A percentile compares a stretch with the other conserved stretches of the same genome.
Evolutionary conservation across 176 grass and related monocot species (phyloP).

Genomic region (Otatea glauca): DNA sequence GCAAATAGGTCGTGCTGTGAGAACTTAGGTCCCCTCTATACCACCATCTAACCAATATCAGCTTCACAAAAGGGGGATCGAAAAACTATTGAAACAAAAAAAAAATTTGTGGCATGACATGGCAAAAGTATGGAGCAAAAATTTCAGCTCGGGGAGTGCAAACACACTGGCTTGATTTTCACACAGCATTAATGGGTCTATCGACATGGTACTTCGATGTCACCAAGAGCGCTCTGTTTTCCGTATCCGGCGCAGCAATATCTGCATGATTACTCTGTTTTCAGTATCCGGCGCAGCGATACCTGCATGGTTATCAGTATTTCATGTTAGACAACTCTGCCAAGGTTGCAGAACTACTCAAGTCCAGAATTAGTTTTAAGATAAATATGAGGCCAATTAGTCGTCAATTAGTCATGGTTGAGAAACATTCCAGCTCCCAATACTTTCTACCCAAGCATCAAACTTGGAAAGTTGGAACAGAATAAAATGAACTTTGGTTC

Average conservation of each 20-base stretch:
- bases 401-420: neutral
- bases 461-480: slow-evolving; percentile 9
- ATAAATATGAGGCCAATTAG: neutral
- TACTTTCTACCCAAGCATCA: neutral
- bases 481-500: neutral
- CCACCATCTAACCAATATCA: slow-evolving; percentile 47
- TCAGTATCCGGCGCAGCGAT: too few species aligned
- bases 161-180: slow-evolving; percentile 19
- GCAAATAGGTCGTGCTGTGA: slow-evolving; percentile 43
- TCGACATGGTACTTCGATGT: slow-evolving; percentile 14
- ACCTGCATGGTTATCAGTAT: slow-evolving; percentile 37
- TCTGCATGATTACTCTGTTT: too few species aligned
- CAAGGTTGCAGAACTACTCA: neutral
- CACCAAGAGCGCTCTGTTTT: neutral
- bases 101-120: slow-evolving; percentile 19
- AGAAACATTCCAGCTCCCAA: neutral
- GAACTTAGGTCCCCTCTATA: slow-evolving; percentile 47
- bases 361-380: neutral
- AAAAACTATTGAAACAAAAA: slow-evolving; percentile 34
- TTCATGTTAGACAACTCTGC: neutral
- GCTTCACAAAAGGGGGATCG: slow-evolving; percentile 14
- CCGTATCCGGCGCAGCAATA: slow-evolving; percentile 17
- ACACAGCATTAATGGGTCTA: slow-evolving; percentile 4
- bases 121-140: slow-evolving; percentile 39
- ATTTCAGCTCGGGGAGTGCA: slow-evolving; percentile 4